Evolutionary conservation across 768 basidiomycete genomes (phyloP).

Genomic region (Punctularia strigosozonata): DNA sequence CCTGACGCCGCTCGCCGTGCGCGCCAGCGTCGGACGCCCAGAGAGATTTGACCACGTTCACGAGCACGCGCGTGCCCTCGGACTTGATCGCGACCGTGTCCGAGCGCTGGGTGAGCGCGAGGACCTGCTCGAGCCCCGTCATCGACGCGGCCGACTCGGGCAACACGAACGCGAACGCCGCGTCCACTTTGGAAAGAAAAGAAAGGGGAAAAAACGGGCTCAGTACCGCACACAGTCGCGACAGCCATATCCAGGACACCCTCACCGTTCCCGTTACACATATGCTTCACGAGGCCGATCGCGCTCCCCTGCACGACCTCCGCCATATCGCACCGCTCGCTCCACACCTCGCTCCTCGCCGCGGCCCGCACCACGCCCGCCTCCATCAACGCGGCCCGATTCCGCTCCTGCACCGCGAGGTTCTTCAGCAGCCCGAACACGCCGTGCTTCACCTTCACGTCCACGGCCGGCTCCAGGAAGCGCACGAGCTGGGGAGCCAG

Average conservation of each 20-base stretch:
- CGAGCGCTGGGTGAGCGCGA: constrained; percentile 66
- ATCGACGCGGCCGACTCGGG: constrained; percentile 17
- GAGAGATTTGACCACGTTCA: constrained; percentile 73
- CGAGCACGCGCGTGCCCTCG: constrained; percentile 82
- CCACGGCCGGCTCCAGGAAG: constrained; percentile 45
- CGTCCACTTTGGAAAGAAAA: no score
- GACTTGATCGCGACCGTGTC: constrained; percentile 76
- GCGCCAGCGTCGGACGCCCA: constrained; percentile 42
- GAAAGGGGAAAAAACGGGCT: no score
- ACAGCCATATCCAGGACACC: no score
- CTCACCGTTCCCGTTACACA: constrained; percentile 69
- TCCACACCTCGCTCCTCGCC: constrained; percentile 55
- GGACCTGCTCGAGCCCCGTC: constrained; percentile 54
- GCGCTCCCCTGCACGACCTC: constrained; percentile 81
- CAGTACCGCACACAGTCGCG: no score
- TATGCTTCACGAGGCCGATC: constrained; percentile 81
- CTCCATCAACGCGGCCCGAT: constrained; percentile 47
- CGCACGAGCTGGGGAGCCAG: constrained; percentile 55
- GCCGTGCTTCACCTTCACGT: constrained; percentile 84
- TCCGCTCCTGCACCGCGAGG: constrained; percentile 50
- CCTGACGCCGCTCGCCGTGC: constrained; percentile 33
- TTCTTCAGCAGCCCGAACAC: constrained; percentile 82
- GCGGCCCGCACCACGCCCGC: constrained; percentile 55
- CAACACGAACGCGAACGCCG: no score
- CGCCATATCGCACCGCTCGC: constrained; percentile 65